Evolutionary conservation across 257 asterid species (phyloP).

Genomic region (Echites panduratus): DNA sequence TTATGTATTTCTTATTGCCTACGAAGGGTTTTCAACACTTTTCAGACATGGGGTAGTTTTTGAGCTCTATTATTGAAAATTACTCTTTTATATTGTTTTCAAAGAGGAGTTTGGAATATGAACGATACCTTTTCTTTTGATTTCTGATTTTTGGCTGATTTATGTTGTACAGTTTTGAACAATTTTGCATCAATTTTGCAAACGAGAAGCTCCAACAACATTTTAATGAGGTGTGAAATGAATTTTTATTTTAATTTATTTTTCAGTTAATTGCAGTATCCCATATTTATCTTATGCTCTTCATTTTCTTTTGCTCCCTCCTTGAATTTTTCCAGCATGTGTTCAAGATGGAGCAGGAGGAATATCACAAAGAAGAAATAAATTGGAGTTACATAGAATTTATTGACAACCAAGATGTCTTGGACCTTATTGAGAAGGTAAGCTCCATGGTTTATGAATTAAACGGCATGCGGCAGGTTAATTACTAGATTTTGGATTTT

Average conservation of each 20-base stretch:
- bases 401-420: constrained; percentile 98
- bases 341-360: constrained; percentile 99
- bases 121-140: constrained; percentile 4
- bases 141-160: constrained; percentile 14
- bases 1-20: not conserved
- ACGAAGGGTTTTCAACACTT: not conserved
- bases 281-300: constrained; percentile 8
- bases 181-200: constrained; percentile 97
- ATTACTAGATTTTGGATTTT: not conserved
- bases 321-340: constrained; percentile 67
- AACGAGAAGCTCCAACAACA: constrained; percentile 99
- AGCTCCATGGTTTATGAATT: not conserved
- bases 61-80: not conserved
- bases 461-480: constrained; percentile 1
- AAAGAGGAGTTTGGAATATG: not conserved
- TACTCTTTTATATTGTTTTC: not conserved
- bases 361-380: constrained; percentile 82
- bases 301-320: constrained; percentile 12
- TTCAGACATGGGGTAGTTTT: not conserved
- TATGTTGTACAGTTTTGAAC: constrained; percentile 74
- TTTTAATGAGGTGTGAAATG: constrained; percentile 80
- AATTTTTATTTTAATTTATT: constrained; percentile 16
- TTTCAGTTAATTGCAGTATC: constrained; percentile 19
- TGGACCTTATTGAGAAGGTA: constrained; percentile 97
- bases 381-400: constrained; percentile 98